These are phyloP conservation scores for Fomitopsis pulvina DNA, from an alignment of 768 basidiomycete species.

Conservation along the genomic window DNA sequence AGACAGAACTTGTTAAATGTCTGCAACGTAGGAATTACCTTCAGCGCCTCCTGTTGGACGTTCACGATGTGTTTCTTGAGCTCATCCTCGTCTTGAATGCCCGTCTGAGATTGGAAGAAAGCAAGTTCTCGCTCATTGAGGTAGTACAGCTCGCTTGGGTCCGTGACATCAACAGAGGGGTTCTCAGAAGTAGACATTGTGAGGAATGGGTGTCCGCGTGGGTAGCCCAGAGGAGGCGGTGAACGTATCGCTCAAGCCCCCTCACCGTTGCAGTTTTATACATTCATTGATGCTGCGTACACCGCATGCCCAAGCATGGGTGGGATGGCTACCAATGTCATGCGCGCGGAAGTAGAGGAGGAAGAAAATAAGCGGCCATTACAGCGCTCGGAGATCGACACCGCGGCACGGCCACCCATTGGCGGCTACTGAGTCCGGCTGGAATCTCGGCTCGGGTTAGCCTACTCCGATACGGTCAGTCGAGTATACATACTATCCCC, in stretches of 20 bases:
- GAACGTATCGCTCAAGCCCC: too few relatives aligned
- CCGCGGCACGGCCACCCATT: background rate
- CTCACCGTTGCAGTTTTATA: too few relatives aligned
- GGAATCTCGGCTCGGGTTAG: too few relatives aligned
- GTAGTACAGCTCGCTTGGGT: conserved; percentile 15
- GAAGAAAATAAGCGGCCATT: background rate
- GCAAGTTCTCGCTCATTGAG: conserved; percentile 9
- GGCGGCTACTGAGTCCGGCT: background rate
- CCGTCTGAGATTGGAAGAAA: conserved; percentile 18
- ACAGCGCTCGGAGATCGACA: background rate
- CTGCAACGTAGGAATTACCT: conserved; percentile 9
- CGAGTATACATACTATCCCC: too few relatives aligned
- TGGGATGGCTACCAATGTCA: background rate
- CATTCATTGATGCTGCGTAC: too few relatives aligned
- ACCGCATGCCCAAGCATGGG: background rate
- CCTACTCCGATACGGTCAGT: background rate
- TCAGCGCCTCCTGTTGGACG: conserved; percentile 20
- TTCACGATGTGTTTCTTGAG: conserved; percentile 22
- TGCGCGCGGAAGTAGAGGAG: background rate
- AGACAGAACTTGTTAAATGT: conserved; percentile 10
- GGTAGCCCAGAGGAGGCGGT: too few relatives aligned
- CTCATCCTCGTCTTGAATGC: conserved; percentile 20
- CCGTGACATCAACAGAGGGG: background rate
- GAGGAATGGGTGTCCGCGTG: too few relatives aligned
- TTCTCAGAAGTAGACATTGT: too few relatives aligned